phyloP scores from a whole-genome alignment of 768 basidiomycete species.

The Coprinopsis strossmayeri region DNA sequence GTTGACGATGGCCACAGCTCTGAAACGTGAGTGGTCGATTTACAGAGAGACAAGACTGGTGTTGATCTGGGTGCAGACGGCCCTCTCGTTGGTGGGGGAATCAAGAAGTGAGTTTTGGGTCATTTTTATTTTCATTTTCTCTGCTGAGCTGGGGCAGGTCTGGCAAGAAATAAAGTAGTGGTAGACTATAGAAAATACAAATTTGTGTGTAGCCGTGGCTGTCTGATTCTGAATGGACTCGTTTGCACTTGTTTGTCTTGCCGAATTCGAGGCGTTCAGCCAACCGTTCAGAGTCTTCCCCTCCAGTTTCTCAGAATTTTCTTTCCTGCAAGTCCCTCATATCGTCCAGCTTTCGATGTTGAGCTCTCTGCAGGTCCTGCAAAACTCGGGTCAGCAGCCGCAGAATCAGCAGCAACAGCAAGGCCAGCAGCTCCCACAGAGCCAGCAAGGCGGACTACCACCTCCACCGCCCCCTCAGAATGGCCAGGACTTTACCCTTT shows the following conservation, averaged over 20 bases:
- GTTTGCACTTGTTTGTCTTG: slow-evolving; percentile 36
- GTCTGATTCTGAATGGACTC: slow-evolving; percentile 13
- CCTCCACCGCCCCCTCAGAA: slow-evolving; percentile 78
- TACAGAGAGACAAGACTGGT: too few relatives aligned
- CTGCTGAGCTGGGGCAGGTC: slow-evolving; percentile 36
- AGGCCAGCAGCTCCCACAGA: slow-evolving; percentile 40
- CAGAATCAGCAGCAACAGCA: slow-evolving; percentile 60
- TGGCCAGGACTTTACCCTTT: slow-evolving; percentile 89
- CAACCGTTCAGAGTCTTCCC: slow-evolving; percentile 16
- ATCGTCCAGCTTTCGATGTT: slow-evolving; percentile 48
- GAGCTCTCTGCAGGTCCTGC: slow-evolving; percentile 60
- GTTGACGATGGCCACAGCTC: slow-evolving; percentile 37
- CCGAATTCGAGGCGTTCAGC: slow-evolving; percentile 18
- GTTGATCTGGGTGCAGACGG: slow-evolving; percentile 40
- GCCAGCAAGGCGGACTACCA: slow-evolving; percentile 43
- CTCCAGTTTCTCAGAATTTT: slow-evolving; percentile 15
- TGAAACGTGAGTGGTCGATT: slow-evolving; percentile 48
- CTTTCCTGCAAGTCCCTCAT: slow-evolving; percentile 9
- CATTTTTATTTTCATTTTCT: slow-evolving; percentile 5
- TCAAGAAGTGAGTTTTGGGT: slow-evolving; percentile 80
- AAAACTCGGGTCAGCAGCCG: slow-evolving; percentile 52
- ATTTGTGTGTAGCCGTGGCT: slow-evolving; percentile 2
- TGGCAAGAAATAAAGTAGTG: slow-evolving; percentile 53
- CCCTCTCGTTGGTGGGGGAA: slow-evolving; percentile 61
- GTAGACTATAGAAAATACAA: background rate